Evolutionary conservation across 768 basidiomycete species (phyloP).

Genomic region (Astraeus odoratus): DNA sequence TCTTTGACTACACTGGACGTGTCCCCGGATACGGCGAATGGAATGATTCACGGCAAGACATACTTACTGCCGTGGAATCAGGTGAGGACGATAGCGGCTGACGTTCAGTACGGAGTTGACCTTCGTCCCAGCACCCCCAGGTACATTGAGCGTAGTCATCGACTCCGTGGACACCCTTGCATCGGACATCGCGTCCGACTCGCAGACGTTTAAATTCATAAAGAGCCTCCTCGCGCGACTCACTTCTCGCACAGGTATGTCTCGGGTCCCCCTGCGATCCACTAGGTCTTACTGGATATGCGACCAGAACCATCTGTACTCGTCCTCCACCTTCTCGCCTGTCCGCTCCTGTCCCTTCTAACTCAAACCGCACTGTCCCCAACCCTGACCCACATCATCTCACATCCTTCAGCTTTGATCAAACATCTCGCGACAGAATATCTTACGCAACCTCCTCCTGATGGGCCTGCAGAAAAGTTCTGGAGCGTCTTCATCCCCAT

Average conservation of each 20-base stretch:
- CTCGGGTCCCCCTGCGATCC: neutral
- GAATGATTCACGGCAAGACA: conserved; percentile 29
- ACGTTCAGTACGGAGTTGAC: conserved; percentile 1
- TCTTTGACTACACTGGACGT: conserved; percentile 43
- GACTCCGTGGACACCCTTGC: conserved; percentile 68
- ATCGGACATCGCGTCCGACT: conserved; percentile 48
- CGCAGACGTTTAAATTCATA: conserved; percentile 49
- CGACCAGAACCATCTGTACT: conserved; percentile 47
- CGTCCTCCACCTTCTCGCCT: conserved; percentile 49
- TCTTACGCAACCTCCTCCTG: conserved; percentile 63
- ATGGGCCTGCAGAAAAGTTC: conserved; percentile 60
- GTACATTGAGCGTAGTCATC: conserved; percentile 55
- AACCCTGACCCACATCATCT: conserved; percentile 53
- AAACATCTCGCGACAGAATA: conserved; percentile 63
- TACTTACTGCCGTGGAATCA: conserved; percentile 38
- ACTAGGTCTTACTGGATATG: conserved; percentile 7
- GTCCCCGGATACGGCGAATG: conserved; percentile 48
- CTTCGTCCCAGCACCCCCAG: conserved; percentile 29
- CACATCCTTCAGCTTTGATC: conserved; percentile 68
- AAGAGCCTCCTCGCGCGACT: conserved; percentile 39
- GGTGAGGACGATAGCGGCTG: conserved; percentile 27
- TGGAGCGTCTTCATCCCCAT: conserved; percentile 73
- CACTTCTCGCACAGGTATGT: conserved; percentile 44
- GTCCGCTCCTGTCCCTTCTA: conserved; percentile 47
- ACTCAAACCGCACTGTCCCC: conserved; percentile 58